Conservation (phyloP, 768 basidiomycete genomes). For the Auriscalpium vulgare region DNA sequence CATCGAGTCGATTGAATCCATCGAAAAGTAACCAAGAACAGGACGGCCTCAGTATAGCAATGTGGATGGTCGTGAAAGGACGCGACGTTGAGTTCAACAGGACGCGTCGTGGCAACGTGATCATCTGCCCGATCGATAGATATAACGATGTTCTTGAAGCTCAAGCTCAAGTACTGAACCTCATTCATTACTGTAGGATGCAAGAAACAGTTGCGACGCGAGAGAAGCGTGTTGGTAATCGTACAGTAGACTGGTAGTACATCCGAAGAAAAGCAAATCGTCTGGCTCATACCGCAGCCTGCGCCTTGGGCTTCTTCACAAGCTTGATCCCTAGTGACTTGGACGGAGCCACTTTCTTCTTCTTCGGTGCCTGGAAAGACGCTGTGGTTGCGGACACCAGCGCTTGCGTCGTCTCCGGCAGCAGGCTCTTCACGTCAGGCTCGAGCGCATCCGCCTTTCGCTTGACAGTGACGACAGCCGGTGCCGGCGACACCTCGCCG, state of each 20-base stretch:
- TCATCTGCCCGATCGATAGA: too few species aligned
- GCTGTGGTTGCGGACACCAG: constrained; percentile 44
- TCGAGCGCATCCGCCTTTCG: constrained; percentile 78
- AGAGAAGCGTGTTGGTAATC: too few species aligned
- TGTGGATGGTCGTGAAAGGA: too few species aligned
- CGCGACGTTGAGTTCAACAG: too few species aligned
- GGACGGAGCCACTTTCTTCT: constrained; percentile 39
- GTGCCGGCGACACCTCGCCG: constrained; percentile 18
- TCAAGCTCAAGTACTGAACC: too few species aligned
- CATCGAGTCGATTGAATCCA: neutral
- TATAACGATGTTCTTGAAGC: too few species aligned
- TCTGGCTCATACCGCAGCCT: neutral
- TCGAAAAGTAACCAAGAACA: neutral
- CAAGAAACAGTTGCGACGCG: too few species aligned
- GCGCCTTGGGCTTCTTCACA: constrained; percentile 10
- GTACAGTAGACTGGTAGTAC: too few species aligned
- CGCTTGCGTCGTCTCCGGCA: constrained; percentile 59
- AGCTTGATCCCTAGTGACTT: constrained; percentile 18
- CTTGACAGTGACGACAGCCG: constrained; percentile 60
- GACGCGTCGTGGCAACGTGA: too few species aligned
- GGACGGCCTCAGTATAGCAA: too few species aligned
- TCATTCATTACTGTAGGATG: too few species aligned
- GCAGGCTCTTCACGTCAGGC: constrained; percentile 58
- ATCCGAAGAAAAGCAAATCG: too few species aligned
- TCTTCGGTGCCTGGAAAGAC: constrained; percentile 39